A percentile compares a stretch with the other conserved stretches of the same genome.
Evolutionary conservation across 2,329 filamentous ascomycete genomes (phyloP).

Genomic region (Fusarium concolor): DNA sequence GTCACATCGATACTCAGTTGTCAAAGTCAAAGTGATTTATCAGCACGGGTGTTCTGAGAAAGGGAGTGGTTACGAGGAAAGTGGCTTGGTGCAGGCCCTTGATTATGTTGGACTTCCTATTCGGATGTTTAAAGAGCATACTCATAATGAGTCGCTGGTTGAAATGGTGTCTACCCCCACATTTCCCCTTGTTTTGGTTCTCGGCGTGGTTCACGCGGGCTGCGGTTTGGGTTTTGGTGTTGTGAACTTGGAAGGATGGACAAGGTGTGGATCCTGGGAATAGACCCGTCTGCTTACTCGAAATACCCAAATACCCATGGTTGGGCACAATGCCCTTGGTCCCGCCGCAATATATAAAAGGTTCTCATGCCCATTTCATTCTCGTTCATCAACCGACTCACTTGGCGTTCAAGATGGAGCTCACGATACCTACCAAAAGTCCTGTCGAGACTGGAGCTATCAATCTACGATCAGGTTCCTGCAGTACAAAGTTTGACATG

Average conservation of each 20-base stretch:
- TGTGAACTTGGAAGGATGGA: constrained; percentile 15
- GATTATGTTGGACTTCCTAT: constrained; percentile 1
- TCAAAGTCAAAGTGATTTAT: constrained; percentile 15
- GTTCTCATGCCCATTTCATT: constrained; percentile 10
- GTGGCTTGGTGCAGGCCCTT: background rate
- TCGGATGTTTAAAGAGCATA: background rate
- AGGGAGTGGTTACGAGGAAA: background rate
- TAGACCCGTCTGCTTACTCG: constrained; percentile 17
- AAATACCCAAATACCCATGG: constrained; percentile 8
- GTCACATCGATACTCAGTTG: constrained; percentile 11
- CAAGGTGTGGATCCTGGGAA: constrained; percentile 21
- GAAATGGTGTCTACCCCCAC: constrained; percentile 27
- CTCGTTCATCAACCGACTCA: background rate
- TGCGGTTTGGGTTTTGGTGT: constrained; percentile 19
- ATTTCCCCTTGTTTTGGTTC: constrained; percentile 17
- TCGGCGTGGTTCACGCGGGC: constrained; percentile 32
- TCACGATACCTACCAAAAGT: background rate
- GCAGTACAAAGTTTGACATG: background rate
- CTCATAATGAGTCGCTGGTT: constrained; percentile 26
- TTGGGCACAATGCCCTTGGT: constrained; percentile 4
- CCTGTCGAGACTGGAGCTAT: background rate
- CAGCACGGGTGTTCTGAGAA: constrained; percentile 4
- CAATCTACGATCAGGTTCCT: background rate
- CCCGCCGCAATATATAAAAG: constrained; percentile 30
- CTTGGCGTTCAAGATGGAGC: constrained; percentile 2